Conservation (phyloP, 2,329 filamentous ascomycete species). For the Penicillium hesseltinei region DNA sequence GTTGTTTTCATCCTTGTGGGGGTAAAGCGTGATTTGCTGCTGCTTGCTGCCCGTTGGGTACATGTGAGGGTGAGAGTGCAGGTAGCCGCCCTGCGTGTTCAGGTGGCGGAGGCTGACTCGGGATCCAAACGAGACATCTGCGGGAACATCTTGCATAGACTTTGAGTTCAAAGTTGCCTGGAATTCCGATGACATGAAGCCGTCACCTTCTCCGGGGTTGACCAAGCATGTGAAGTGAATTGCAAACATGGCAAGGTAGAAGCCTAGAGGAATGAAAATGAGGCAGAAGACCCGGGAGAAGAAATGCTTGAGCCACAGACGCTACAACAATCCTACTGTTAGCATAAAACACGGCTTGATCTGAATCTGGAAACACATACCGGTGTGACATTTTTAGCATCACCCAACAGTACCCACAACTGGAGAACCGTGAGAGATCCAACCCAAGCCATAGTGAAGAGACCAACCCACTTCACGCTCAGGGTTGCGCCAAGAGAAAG, state of each 20-base stretch:
- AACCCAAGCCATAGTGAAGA: constrained; percentile 99
- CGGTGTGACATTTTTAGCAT: constrained; percentile 78
- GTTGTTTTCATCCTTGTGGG: constrained; percentile 99
- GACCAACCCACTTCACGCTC: constrained; percentile 98
- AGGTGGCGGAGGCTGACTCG: constrained; percentile 83
- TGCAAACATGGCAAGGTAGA: constrained; percentile 96
- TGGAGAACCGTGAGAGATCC: constrained; percentile 86
- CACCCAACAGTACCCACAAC: constrained; percentile 91
- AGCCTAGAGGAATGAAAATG: constrained; percentile 80
- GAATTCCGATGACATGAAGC: constrained; percentile 99
- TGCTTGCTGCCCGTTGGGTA: constrained; percentile 97
- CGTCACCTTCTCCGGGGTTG: constrained; percentile 95
- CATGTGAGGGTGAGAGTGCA: constrained; percentile 97
- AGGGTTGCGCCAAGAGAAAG: constrained; percentile 83
- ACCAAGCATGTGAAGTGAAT: constrained; percentile 92
- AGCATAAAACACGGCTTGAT: constrained; percentile 16
- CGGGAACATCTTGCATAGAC: constrained; percentile 91
- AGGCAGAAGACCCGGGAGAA: constrained; percentile 87
- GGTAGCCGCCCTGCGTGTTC: constrained; percentile 96
- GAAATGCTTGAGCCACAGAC: constrained; percentile 90
- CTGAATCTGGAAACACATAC: constrained; percentile 44
- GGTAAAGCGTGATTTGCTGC: constrained; percentile 96
- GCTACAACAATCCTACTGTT: constrained; percentile 42
- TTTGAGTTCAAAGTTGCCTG: constrained; percentile 96
- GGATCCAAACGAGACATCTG: constrained; percentile 86